Evolutionary conservation across 495 filamentous ascomycete genomes (phyloP).

Genomic region (Tuber brumale): DNA sequence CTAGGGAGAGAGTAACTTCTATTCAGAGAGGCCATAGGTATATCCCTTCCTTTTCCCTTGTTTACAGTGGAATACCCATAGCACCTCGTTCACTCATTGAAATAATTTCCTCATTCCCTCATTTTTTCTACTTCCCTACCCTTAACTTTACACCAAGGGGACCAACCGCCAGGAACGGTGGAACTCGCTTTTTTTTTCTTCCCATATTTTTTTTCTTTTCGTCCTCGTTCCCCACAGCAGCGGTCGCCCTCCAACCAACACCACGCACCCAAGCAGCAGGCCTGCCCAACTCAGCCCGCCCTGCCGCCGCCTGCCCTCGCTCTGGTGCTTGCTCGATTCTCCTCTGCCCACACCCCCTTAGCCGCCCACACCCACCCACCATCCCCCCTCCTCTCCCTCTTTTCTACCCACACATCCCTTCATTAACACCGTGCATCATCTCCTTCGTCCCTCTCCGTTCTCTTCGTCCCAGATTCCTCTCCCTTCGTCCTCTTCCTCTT

Average conservation of each 20-base stretch:
- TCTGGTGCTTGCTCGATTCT: constrained; percentile 32
- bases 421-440: constrained; percentile 42
- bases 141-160: not conserved
- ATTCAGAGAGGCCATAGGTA: not conserved
- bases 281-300: constrained; percentile 35
- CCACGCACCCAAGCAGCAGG: constrained; percentile 34
- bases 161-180: constrained; percentile 1
- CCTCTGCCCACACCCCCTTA: constrained; percentile 24
- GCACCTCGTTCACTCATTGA: not conserved
- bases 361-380: constrained; percentile 34
- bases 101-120: constrained; percentile 1
- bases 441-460: constrained; percentile 38
- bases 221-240: constrained; percentile 5
- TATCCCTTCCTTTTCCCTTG: not conserved
- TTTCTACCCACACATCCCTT: constrained; percentile 32
- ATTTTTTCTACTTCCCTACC: not conserved
- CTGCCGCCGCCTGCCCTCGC: constrained; percentile 25
- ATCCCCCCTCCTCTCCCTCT: constrained; percentile 19
- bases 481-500: constrained; percentile 35
- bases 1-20: not conserved
- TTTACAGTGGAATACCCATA: not conserved
- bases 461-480: constrained; percentile 33
- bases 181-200: not conserved
- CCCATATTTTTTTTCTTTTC: not conserved
- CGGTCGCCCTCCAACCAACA: constrained; percentile 2